Evolutionary conservation across 2,329 filamentous ascomycete species (phyloP).

Genomic region (Fusarium odoratissimum): DNA sequence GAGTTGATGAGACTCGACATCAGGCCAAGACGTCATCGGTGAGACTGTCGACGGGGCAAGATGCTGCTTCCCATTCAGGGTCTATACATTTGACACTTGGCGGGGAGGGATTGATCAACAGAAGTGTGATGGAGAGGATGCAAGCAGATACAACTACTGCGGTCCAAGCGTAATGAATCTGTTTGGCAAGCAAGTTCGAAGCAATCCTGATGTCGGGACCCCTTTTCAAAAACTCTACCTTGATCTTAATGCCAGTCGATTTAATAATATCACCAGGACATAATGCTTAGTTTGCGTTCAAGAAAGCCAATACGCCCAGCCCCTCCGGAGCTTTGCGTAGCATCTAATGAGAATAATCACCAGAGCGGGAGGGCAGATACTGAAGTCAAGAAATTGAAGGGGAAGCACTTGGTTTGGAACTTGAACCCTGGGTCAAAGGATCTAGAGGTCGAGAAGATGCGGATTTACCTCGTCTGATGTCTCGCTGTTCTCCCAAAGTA

Average conservation of each 20-base stretch:
- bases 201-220: background rate
- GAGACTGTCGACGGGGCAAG: background rate
- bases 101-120: background rate
- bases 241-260: background rate
- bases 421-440: too few relatives aligned
- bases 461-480: background rate
- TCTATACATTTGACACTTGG: background rate
- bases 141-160: background rate
- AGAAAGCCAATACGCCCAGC: background rate
- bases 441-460: background rate
- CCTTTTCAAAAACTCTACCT: background rate
- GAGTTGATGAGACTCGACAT: background rate
- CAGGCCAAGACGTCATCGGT: background rate
- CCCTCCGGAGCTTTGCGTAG: too few relatives aligned
- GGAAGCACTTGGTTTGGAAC: background rate
- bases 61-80: background rate
- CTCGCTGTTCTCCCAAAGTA: background rate
- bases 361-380: too few relatives aligned
- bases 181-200: background rate
- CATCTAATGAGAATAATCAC: too few relatives aligned
- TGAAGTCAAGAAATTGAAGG: too few relatives aligned
- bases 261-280: background rate
- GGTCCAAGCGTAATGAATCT: rapidly evolving
- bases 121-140: background rate
- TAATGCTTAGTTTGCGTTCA: background rate